Conservation (phyloP, 2,329 filamentous ascomycete genomes). For the Trichophyton benhamiae region DNA sequence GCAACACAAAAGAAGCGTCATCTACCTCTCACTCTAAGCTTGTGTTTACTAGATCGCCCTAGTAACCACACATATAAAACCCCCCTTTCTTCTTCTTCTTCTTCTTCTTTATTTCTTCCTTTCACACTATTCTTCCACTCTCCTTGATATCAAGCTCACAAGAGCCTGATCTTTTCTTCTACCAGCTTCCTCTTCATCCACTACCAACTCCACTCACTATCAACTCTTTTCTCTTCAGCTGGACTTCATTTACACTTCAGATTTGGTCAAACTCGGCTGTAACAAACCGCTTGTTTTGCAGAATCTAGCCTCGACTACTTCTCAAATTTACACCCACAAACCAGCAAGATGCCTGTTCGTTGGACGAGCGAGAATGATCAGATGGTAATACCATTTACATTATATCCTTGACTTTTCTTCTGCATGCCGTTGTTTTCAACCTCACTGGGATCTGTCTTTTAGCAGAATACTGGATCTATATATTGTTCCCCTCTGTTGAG, state of each 20-base stretch:
- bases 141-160: background rate
- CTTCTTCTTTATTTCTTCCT: background rate
- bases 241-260: background rate
- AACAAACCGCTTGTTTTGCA: background rate
- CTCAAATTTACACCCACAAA: background rate
- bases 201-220: background rate
- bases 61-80: background rate
- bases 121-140: background rate
- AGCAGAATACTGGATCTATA: background rate
- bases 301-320: background rate
- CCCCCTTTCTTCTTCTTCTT: background rate
- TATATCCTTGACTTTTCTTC: background rate
- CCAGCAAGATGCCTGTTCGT: constrained; percentile 24
- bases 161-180: background rate
- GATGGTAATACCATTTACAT: constrained; percentile 16
- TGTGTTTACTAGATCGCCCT: background rate
- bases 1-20: background rate
- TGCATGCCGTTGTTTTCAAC: background rate
- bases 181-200: background rate
- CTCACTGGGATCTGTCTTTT: background rate
- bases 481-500: too few relatives aligned
- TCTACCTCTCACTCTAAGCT: background rate
- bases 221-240: background rate
- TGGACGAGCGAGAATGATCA: constrained; percentile 29
- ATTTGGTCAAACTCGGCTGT: background rate